These are phyloP conservation scores for Paracamarosporium sp. DNA, from an alignment of 2,329 filamentous ascomycete species.

Conservation along the genomic window DNA sequence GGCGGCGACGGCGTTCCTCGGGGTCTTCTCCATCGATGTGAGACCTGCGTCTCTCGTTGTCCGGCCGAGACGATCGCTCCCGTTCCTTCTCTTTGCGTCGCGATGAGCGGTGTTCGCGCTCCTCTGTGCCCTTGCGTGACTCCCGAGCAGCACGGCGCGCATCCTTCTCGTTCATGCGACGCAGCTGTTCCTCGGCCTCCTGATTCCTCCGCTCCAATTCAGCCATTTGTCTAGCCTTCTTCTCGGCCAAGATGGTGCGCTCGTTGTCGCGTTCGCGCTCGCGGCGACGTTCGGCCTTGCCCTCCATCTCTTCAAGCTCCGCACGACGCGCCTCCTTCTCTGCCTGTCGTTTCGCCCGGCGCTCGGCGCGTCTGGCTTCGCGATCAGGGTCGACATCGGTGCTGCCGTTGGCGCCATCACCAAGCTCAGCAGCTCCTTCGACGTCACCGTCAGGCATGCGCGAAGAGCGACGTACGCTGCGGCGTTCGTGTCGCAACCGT, in stretches of 20 bases:
- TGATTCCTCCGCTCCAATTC: conserved; percentile 47
- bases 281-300: conserved; percentile 44
- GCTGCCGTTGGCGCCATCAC: conserved; percentile 34
- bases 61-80: conserved; percentile 35
- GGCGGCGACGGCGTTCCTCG: conserved; percentile 46
- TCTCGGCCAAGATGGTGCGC: conserved; percentile 39
- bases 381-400: conserved; percentile 41
- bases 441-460: conserved; percentile 30
- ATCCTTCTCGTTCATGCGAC: conserved; percentile 49
- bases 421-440: conserved; percentile 16
- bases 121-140: conserved; percentile 39
- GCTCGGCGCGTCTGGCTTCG: conserved; percentile 47
- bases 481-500: conserved; percentile 44
- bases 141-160: conserved; percentile 40
- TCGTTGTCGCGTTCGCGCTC: conserved; percentile 47
- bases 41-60: conserved; percentile 42
- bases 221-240: conserved; percentile 45
- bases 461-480: conserved; percentile 37
- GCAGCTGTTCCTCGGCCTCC: conserved; percentile 46
- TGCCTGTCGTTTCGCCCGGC: conserved; percentile 39
- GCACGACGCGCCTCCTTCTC: conserved; percentile 44
- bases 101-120: conserved; percentile 43
- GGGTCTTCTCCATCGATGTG: conserved; percentile 43
- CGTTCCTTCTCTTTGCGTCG: conserved; percentile 44
- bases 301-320: conserved; percentile 44